Evolutionary conservation across 164 flowering plant species (phyloP), one percentile per base, ranked within the genome.

Genomic region (Echeveria elegans): DNA sequence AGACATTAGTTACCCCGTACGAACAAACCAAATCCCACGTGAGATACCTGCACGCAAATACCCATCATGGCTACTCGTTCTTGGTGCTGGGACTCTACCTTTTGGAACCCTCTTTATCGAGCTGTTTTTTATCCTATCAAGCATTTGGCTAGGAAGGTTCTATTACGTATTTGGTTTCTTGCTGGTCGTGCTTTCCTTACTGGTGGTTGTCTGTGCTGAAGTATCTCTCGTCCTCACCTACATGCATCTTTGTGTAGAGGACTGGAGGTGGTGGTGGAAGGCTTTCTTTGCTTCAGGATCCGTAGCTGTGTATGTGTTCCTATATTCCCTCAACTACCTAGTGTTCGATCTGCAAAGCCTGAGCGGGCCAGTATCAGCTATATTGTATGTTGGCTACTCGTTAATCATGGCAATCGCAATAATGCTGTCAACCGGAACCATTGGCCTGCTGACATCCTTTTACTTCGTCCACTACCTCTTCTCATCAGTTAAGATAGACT

Each of bases 81-180:
- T 53, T 53, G 59, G 59, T 53, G 59, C 59, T 53, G 59, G 59
- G 30, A 53, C 59, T 19, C 29, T 53, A 6, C 59, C 59, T 21
- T 53, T 53, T 24, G 59, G 59, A 53, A 53, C 59, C 30, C 59
- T 53, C 28, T 53, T 53, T 23, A 53, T 53, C 12, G 59, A 53
- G 59, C 59, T 53, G 29, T 53, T 53, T 30, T 53, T 53, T 53
- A 53, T 53, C 59, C 29, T 53, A 23, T 53, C 59, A 53, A 53
- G 59, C 59, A 53, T 53, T 53, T 53, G 59, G 59, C 59, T 53
- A 23, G 59, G 59, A 53, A 53, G 59, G 59, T 53, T 53, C 59
- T 53, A 53, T 12, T 53, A 53, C 14, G 59, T 53, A 1, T 53
- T 53, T 53, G 59, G 59, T 53, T 53, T 53, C 59, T 14, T 53